Evolutionary conservation across 2,329 filamentous ascomycete genomes (phyloP).

Genomic region (Dryadomyces quercus-mongolicae): DNA sequence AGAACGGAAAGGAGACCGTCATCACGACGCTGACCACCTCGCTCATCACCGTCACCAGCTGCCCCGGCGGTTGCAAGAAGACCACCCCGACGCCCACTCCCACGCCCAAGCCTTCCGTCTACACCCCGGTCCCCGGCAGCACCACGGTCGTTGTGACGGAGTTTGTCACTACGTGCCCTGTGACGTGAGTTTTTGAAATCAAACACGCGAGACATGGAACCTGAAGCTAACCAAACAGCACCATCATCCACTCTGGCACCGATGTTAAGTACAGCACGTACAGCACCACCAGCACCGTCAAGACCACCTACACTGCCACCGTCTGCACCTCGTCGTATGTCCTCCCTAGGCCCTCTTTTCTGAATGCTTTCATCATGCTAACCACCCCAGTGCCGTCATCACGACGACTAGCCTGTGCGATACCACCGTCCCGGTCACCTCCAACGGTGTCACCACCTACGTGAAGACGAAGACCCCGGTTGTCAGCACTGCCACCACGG

Average conservation of each 20-base stretch:
- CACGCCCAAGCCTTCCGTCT: constrained; percentile 14
- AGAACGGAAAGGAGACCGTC: background rate
- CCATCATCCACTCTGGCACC: background rate
- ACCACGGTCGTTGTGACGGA: constrained; percentile 19
- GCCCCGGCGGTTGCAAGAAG: constrained; percentile 20
- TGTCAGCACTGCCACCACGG: no score
- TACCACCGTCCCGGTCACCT: constrained; percentile 14
- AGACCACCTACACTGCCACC: constrained; percentile 17
- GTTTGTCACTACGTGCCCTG: constrained; percentile 7
- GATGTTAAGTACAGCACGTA: constrained; percentile 25
- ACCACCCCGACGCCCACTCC: background rate
- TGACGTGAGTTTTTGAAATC: background rate
- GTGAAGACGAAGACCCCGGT: background rate
- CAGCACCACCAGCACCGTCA: constrained; percentile 29
- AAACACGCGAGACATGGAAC: no score
- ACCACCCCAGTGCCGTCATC: constrained; percentile 5
- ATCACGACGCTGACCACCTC: constrained; percentile 25
- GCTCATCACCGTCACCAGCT: constrained; percentile 29
- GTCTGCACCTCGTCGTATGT: background rate
- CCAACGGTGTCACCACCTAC: constrained; percentile 14
- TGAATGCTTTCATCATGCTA: constrained; percentile 2
- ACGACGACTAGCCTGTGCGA: constrained; percentile 1
- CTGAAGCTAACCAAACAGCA: background rate
- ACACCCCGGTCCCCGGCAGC: constrained; percentile 13
- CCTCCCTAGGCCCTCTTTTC: background rate